These are phyloP conservation scores for Myxozyma lipomycoides DNA, from an alignment of 805 yeast species.

Conservation along the genomic window DNA sequence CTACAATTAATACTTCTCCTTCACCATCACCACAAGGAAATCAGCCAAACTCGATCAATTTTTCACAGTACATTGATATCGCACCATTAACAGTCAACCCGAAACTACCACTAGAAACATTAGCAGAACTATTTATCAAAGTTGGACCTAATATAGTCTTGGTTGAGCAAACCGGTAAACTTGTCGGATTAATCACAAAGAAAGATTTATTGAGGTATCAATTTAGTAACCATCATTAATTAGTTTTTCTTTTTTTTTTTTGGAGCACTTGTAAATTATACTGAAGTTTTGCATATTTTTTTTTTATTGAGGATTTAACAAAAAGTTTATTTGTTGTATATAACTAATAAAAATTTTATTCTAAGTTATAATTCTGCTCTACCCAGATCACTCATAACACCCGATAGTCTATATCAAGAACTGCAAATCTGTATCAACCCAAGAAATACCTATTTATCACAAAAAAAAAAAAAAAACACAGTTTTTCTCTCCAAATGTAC, in stretches of 20 bases:
- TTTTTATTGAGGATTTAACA: neutral
- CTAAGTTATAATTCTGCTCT: neutral
- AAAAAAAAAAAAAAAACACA: neutral
- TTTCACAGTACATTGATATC: slow-evolving; percentile 40
- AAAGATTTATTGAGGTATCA: slow-evolving; percentile 69
- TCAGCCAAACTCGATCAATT: slow-evolving; percentile 8
- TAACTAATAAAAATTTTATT: no score
- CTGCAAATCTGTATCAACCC: no score
- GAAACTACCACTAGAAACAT: slow-evolving; percentile 53
- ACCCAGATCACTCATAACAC: neutral
- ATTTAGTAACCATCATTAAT: slow-evolving; percentile 7
- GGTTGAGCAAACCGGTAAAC: slow-evolving; percentile 56
- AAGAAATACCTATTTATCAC: neutral
- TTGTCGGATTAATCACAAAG: slow-evolving; percentile 73
- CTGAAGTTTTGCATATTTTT: no score
- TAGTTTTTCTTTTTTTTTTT: no score
- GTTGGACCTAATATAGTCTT: slow-evolving; percentile 75
- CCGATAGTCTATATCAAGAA: no score
- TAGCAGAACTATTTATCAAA: slow-evolving; percentile 65
- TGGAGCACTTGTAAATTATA: neutral
- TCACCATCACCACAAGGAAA: neutral
- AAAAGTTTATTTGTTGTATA: no score
- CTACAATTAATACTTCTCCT: neutral
- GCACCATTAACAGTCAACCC: slow-evolving; percentile 62
- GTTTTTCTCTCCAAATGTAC: neutral